Conservation (phyloP, 2,329 filamentous ascomycete genomes). For the Teratosphaeriaceae sp. region DNA sequence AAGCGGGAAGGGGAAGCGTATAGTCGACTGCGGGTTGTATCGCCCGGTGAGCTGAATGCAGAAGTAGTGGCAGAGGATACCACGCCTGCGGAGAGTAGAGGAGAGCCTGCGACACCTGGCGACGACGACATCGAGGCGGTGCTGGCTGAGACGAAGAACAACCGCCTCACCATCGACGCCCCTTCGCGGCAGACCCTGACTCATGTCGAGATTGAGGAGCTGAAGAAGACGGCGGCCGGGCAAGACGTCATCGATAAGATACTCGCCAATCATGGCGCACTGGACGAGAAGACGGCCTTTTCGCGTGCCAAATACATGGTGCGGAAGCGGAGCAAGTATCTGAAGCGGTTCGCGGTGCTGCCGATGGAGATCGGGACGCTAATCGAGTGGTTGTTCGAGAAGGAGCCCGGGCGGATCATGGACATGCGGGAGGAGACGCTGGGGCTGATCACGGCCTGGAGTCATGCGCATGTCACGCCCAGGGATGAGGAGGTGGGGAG, state of each 20-base stretch:
- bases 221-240: slow-evolving; percentile 66
- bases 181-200: slow-evolving; percentile 66
- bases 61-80: slow-evolving; percentile 59
- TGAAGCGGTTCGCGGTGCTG: slow-evolving; percentile 77
- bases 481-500: slow-evolving; percentile 2
- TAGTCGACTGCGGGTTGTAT: slow-evolving; percentile 67
- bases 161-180: slow-evolving; percentile 58
- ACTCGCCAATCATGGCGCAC: slow-evolving; percentile 76
- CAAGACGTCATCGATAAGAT: slow-evolving; percentile 91
- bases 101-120: slow-evolving; percentile 17
- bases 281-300: slow-evolving; percentile 92
- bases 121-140: slow-evolving; percentile 28
- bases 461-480: slow-evolving; percentile 75
- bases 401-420: slow-evolving; percentile 72
- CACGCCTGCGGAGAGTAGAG: no score
- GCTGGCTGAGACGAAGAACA: slow-evolving; percentile 48
- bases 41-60: slow-evolving; percentile 74
- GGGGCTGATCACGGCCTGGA: slow-evolving; percentile 78
- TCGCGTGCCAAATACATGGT: slow-evolving; percentile 94
- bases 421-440: slow-evolving; percentile 81
- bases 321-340: slow-evolving; percentile 88
- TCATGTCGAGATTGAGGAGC: slow-evolving; percentile 62
- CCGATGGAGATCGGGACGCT: slow-evolving; percentile 75
- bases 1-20: slow-evolving; percentile 57
- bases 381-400: slow-evolving; percentile 70